Conservation (phyloP, 352 stramenopile genomes). For the Pelagophyceae sp. region DNA sequence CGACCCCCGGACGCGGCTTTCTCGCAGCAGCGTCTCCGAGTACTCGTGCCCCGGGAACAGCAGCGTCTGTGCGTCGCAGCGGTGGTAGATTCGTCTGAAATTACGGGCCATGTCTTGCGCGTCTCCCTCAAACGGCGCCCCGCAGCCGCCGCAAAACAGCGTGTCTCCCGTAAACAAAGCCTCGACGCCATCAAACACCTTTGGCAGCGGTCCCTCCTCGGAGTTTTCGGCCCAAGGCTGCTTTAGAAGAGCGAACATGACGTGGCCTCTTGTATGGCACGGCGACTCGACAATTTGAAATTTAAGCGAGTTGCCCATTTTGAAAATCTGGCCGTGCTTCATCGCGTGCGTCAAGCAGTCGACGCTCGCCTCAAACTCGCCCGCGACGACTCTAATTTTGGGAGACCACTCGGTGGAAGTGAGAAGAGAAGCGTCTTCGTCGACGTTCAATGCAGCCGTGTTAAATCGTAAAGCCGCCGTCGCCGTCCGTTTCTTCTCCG, state of each 20-base stretch:
- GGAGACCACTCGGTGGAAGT: neutral
- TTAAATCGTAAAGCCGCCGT: neutral
- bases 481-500: neutral
- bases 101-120: neutral
- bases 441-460: no score
- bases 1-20: no score
- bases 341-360: neutral
- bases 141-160: slow-evolving; percentile 15
- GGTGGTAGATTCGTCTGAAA: slow-evolving; percentile 3
- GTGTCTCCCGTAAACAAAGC: slow-evolving; percentile 14
- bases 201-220: neutral
- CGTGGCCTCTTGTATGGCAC: slow-evolving; percentile 13
- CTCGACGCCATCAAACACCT: neutral
- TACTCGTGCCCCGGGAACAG: slow-evolving; percentile 20
- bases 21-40: slow-evolving; percentile 12
- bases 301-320: neutral
- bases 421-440: neutral
- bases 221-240: neutral
- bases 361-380: neutral
- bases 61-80: neutral
- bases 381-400: neutral
- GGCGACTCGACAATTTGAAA: neutral
- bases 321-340: neutral
- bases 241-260: slow-evolving; percentile 1
- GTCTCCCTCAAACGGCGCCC: slow-evolving; percentile 7